Evolutionary conservation across 768 basidiomycete species (phyloP), one percentile per base, ranked within the genome.

Genomic region (Mycena metata): DNA sequence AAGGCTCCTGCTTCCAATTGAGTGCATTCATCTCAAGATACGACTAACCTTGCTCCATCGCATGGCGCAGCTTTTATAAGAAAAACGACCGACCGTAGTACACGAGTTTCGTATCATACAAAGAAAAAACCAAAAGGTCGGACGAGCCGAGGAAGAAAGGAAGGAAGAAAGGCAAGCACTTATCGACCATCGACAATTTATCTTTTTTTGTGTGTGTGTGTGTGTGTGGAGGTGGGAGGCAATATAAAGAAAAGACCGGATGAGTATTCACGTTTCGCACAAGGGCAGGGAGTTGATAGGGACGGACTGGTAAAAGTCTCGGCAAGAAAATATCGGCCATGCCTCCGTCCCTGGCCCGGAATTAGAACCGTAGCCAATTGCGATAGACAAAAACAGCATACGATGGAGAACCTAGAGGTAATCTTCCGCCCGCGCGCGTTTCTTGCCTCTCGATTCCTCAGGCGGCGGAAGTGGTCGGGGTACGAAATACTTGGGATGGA

Each of bases 401-500:
- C 63, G 52, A 57, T 10, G 15, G 39, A 39, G 33, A 24, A 39
- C 19, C 76, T 72, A 94, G 73, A 95, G 80, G 79, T 93, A 94
- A 78, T 96, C 95, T 79, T 95, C 94, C 36, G 95, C 95, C 71
- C 93, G 84, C 52, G 94, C 92, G 52, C 95, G 83, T 79, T 96
- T 96, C 83, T 90, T 93, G 54, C 94, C 93, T 71, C 92, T 86
- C 56, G 86, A 82, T 74, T 92, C 92, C 30, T 73, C 73, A 62
- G 73, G 74, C 78, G 60, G 78, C 69, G 64, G 78, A 79, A 69
- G 77, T 76, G 70, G 86, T 77, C 76, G 84, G 84, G 60, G 84
- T 77, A 78, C 83, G 71, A 88, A 89, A 78, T 92, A 94, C 76
- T 86, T 90, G 12, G 84, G 73, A 62, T 89, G 80, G 59, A 85